Percentiles rank a stretch among this genome's conserved stretches.
Conservation (phyloP, 768 basidiomycete genomes). For the Lactarius trivialis region DNA sequence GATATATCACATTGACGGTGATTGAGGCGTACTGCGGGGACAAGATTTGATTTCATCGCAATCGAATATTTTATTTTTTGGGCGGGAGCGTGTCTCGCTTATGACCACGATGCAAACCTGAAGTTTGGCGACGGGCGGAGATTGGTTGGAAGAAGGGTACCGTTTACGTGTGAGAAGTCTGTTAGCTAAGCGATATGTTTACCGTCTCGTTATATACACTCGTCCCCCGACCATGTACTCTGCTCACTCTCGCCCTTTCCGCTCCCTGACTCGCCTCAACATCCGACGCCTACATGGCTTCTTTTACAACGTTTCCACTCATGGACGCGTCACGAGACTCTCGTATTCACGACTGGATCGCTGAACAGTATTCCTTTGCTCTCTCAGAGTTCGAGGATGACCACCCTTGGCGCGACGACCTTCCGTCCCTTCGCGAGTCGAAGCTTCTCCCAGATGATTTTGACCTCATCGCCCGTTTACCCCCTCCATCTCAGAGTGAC, state of each 20-base stretch:
- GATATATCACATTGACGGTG: slow-evolving; percentile 2
- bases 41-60: not conserved
- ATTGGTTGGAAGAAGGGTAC: slow-evolving; percentile 17
- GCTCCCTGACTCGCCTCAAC: slow-evolving; percentile 1
- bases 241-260: slow-evolving; percentile 12
- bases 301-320: slow-evolving; percentile 16
- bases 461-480: slow-evolving; percentile 1
- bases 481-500: slow-evolving; percentile 1
- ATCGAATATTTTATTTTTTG: too few relatives aligned
- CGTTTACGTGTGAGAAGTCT: slow-evolving; percentile 15
- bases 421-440: slow-evolving; percentile 23
- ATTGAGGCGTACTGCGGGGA: not conserved
- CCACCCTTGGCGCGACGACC: slow-evolving; percentile 12
- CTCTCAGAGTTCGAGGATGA: slow-evolving; percentile 20
- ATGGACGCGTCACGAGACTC: slow-evolving; percentile 22
- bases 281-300: slow-evolving; percentile 13
- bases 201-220: slow-evolving; percentile 15
- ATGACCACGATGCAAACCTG: slow-evolving; percentile 16
- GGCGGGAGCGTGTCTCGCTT: slow-evolving; percentile 9
- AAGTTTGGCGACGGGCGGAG: slow-evolving; percentile 14
- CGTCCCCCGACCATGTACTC: not conserved
- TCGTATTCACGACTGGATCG: slow-evolving; percentile 24
- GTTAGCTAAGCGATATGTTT: slow-evolving; percentile 9
- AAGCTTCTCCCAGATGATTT: slow-evolving; percentile 21
- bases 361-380: slow-evolving; percentile 23